These are phyloP conservation scores for Andrographis paniculata DNA, from an alignment of 305 asterid species.

Conservation along the genomic window DNA sequence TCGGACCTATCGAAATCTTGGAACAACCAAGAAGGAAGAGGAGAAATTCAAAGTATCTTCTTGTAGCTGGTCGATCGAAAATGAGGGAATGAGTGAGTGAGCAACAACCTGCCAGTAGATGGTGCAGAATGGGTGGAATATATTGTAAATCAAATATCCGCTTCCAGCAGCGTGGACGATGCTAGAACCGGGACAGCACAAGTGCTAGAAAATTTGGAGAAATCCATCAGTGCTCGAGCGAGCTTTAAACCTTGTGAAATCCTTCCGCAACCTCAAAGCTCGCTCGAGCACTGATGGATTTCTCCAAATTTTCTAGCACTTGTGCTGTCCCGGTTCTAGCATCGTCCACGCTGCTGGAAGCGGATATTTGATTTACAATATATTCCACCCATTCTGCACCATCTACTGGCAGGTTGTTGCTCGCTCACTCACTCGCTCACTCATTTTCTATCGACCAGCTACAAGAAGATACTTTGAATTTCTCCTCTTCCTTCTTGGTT, in stretches of 20 bases:
- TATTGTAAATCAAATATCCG: conserved; percentile 55
- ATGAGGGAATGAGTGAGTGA: conserved; percentile 28
- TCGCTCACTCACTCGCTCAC: no score
- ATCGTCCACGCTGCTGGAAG: conserved; percentile 64
- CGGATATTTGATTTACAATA: conserved; percentile 55
- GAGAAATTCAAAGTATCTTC: no score
- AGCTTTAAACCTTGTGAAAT: conserved; percentile 54
- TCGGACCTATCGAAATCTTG: no score
- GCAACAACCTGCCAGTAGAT: conserved; percentile 34
- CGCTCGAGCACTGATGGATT: conserved; percentile 41
- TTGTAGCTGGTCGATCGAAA: no score
- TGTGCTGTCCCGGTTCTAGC: conserved; percentile 56
- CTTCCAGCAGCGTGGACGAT: conserved; percentile 64
- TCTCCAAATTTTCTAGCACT: conserved; percentile 62
- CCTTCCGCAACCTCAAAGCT: conserved; percentile 42
- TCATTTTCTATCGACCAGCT: no score
- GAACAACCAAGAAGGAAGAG: no score
- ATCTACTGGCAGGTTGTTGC: conserved; percentile 34
- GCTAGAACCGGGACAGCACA: conserved; percentile 56
- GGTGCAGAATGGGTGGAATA: conserved; percentile 82
- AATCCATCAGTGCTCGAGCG: conserved; percentile 41
- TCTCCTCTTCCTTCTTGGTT: no score
- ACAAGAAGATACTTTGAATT: no score
- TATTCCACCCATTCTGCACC: conserved; percentile 82
- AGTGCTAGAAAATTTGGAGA: conserved; percentile 62